Evolutionary conservation across 1,284 basidiomycete species (phyloP).

Genomic region (Cystobasidium slooffiae): DNA sequence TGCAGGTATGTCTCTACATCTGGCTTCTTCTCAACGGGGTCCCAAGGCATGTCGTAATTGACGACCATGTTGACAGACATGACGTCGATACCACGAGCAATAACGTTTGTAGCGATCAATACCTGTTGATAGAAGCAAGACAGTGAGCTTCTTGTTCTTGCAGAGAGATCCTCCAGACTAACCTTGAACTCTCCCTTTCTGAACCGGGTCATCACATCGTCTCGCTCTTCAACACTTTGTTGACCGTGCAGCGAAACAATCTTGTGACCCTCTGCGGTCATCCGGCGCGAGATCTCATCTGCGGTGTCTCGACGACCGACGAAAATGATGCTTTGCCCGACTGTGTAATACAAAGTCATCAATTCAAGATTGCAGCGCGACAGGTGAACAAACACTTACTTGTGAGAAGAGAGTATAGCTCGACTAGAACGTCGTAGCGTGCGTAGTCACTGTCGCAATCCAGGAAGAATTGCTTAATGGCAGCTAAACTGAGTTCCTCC

Average conservation of each 20-base stretch:
- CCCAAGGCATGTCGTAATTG: slow-evolving; percentile 85
- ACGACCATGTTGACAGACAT: slow-evolving; percentile 96
- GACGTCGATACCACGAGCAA: slow-evolving; percentile 98
- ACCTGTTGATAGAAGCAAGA: slow-evolving; percentile 55
- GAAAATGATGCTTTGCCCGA: slow-evolving; percentile 50
- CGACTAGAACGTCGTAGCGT: slow-evolving; percentile 95
- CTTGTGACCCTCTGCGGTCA: slow-evolving; percentile 92
- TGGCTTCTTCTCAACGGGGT: slow-evolving; percentile 65
- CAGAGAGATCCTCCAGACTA: background rate
- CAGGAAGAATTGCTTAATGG: slow-evolving; percentile 98
- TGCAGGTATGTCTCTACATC: slow-evolving; percentile 98
- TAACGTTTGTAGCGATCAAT: slow-evolving; percentile 97
- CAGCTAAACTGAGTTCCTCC: slow-evolving; percentile 91
- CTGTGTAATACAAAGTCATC: slow-evolving; percentile 6
- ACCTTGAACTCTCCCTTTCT: slow-evolving; percentile 92
- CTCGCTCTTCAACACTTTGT: slow-evolving; percentile 85
- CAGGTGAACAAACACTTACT: slow-evolving; percentile 95
- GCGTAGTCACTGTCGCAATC: slow-evolving; percentile 71
- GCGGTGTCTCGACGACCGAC: slow-evolving; percentile 82
- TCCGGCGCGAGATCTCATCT: slow-evolving; percentile 86
- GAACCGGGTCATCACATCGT: slow-evolving; percentile 91
- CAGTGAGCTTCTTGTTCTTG: background rate
- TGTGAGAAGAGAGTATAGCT: slow-evolving; percentile 85
- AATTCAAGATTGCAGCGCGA: slow-evolving; percentile 50
- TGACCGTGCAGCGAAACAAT: slow-evolving; percentile 95